A percentile compares a stretch with the other conserved stretches of the same genome.
These are phyloP conservation scores for Wickerhamiella pararugosa DNA, from an alignment of 1,139 yeast species.

Conservation along the genomic window DNA sequence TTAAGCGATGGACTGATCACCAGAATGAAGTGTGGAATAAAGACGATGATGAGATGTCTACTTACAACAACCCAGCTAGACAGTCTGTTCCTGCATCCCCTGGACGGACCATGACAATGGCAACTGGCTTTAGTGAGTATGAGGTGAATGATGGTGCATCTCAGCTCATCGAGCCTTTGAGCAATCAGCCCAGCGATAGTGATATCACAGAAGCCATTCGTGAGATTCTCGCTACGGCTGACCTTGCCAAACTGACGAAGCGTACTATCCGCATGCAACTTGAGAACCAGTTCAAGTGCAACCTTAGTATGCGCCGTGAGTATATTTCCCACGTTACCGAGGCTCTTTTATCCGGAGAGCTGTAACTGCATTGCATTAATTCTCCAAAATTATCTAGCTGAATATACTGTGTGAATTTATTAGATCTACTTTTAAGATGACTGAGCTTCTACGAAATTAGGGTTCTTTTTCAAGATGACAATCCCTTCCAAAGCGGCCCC, in stretches of 20 bases:
- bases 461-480: slow-evolving; percentile 82
- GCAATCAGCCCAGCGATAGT: slow-evolving; percentile 23
- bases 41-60: slow-evolving; percentile 2
- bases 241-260: slow-evolving; percentile 28
- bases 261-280: slow-evolving; percentile 25
- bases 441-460: slow-evolving; percentile 57
- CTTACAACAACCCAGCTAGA: too few relatives aligned
- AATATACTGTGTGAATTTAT: neutral
- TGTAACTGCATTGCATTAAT: slow-evolving; percentile 14
- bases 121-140: neutral
- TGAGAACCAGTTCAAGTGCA: slow-evolving; percentile 25
- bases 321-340: slow-evolving; percentile 29
- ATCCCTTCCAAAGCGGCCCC: slow-evolving; percentile 71
- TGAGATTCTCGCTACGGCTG: slow-evolving; percentile 26
- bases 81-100: too few relatives aligned
- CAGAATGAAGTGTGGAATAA: slow-evolving; percentile 24
- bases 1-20: slow-evolving; percentile 28
- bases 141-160: slow-evolving; percentile 3
- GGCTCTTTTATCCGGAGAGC: slow-evolving; percentile 28
- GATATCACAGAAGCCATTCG: slow-evolving; percentile 26
- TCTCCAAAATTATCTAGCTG: neutral
- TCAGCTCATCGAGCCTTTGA: neutral
- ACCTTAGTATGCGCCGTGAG: slow-evolving; percentile 24
- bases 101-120: slow-evolving; percentile 1
- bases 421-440: slow-evolving; percentile 15